Conservation (phyloP, 345 rosid species). For the Alliaria petiolata region DNA sequence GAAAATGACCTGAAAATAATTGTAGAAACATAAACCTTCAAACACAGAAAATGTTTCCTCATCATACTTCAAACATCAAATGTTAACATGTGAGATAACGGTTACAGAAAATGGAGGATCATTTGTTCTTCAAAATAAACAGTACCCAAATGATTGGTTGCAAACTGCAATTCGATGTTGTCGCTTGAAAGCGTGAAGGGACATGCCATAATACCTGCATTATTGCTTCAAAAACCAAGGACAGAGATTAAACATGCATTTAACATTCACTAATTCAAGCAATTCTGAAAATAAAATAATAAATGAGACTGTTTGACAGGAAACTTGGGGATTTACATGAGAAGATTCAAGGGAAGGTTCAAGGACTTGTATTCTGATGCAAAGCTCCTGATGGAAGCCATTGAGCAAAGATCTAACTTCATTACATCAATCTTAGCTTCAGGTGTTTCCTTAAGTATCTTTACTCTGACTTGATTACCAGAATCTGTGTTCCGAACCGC, state of each 20-base stretch:
- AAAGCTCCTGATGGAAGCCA: slow-evolving; percentile 58
- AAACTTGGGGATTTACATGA: slow-evolving; percentile 34
- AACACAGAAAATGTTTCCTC: neutral
- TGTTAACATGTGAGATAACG: too few relatives aligned
- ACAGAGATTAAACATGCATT: neutral
- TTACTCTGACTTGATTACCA: slow-evolving; percentile 52
- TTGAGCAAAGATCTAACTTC: slow-evolving; percentile 78
- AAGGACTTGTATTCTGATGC: slow-evolving; percentile 39
- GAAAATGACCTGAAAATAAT: slow-evolving; percentile 62
- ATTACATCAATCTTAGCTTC: slow-evolving; percentile 60
- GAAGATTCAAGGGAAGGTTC: slow-evolving; percentile 45
- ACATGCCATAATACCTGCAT: slow-evolving; percentile 66
- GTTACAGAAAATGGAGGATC: neutral
- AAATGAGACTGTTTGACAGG: neutral
- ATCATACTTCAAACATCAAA: too few relatives aligned
- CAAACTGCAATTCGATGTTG: slow-evolving; percentile 51
- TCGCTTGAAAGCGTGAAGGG: slow-evolving; percentile 51
- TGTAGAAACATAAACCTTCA: neutral
- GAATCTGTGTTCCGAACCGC: slow-evolving; percentile 59
- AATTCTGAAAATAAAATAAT: slow-evolving; percentile 22
- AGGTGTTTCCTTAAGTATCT: slow-evolving; percentile 51
- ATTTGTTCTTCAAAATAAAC: neutral
- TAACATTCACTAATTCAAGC: neutral
- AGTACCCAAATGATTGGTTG: slow-evolving; percentile 61
- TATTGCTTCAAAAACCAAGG: slow-evolving; percentile 44